Evolutionary conservation across 768 basidiomycete species (phyloP), one percentile per base, ranked within the genome.

Genomic region (Amanita rimosa): DNA sequence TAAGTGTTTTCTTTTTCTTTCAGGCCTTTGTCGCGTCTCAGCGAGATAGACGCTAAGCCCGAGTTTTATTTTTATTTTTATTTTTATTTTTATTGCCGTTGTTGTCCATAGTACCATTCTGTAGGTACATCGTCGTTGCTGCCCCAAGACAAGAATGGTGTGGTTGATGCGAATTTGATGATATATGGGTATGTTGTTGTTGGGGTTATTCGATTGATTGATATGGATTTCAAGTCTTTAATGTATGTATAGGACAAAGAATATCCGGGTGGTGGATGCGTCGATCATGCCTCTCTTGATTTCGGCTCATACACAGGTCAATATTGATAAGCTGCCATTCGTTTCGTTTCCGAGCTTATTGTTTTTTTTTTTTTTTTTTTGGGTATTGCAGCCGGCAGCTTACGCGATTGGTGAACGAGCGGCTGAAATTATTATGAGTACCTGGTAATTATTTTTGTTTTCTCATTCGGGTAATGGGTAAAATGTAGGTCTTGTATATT

Each of bases 251-350:
- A 24, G 72, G 11, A 72, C 71, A 1, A 55, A 51, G 14, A 76
- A 76, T 50, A 38, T 76, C 19, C 70, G 75, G 8, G 71, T 77
- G 17, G 71, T 63, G 10, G 75, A 76, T 53, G 42, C 65, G 3
- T 73, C 71, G 2, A 56, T 75, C 37, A 34, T 72, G 10, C 72
- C 74, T 2, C 52, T 72, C 26, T 65, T 66, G 11, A 52, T 70
- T 39, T 64, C 66, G 3, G 62, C 67, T 21, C 70, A 69, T 53
- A 64, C 64, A 3, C 63, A 63, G 55, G 61, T 57, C 6, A 44
- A 50, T 33, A 33, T n/a, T n/a, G n/a, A n/a, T n/a, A 34, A 11
- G 3, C 22, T 11, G 19, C 16, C 14, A 9, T 22, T 16, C 2
- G 13, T 24, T 3, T 6, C n/a, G 3, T 3, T 22, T 21, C n/a